These are phyloP conservation scores for Lolium rigidum DNA, from an alignment of 176 grass and related monocot species.

Conservation along the genomic window DNA sequence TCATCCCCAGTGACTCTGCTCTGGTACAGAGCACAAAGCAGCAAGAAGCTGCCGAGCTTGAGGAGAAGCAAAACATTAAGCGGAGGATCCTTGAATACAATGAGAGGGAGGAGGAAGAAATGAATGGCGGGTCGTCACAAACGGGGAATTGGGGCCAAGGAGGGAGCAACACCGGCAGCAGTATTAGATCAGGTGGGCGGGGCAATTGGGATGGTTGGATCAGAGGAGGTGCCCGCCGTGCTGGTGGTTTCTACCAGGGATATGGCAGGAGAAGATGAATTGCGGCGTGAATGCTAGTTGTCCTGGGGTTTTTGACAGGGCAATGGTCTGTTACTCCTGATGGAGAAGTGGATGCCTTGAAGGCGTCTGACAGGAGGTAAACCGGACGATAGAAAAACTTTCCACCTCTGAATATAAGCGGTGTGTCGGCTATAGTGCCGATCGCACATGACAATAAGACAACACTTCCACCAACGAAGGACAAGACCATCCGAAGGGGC, in stretches of 20 bases:
- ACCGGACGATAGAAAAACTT: background rate
- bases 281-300: constrained; percentile 5
- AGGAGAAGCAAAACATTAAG: constrained; percentile 92
- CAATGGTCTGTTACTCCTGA: background rate
- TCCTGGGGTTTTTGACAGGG: constrained; percentile 32
- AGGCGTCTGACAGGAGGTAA: background rate
- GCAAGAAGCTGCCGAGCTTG: constrained; percentile 86
- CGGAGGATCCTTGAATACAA: constrained; percentile 95
- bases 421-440: background rate
- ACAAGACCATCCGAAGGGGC: background rate
- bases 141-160: constrained; percentile 66
- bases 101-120: constrained; percentile 96
- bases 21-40: constrained; percentile 91
- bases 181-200: constrained; percentile 59
- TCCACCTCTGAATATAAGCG: background rate
- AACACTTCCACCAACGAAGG: background rate
- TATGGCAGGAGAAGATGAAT: constrained; percentile 88
- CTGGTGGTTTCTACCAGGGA: constrained; percentile 82
- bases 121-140: constrained; percentile 61
- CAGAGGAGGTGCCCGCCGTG: constrained; percentile 51
- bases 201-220: constrained; percentile 71
- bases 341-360: background rate
- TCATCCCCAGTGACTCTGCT: constrained; percentile 82
- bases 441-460: background rate
- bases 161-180: constrained; percentile 56